Conservation (phyloP, 768 basidiomycete species). For the Mycena crocata region DNA sequence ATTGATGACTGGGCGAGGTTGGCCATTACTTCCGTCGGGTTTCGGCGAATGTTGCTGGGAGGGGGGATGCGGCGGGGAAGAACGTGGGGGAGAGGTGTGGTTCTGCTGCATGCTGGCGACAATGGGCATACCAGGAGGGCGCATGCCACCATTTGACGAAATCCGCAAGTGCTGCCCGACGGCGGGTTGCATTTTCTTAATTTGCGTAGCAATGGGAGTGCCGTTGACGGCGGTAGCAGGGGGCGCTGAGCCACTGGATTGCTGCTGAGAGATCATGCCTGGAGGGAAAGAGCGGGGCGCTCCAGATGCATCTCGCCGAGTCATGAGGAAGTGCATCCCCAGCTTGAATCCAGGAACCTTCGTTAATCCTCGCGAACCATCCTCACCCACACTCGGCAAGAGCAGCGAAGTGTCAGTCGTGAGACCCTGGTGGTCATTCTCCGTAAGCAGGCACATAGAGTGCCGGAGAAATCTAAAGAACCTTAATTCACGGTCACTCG, state of each 20-base stretch:
- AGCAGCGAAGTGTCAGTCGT: conserved; percentile 28
- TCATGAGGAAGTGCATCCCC: conserved; percentile 28
- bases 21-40: conserved; percentile 51
- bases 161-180: conserved; percentile 69
- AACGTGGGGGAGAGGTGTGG: conserved; percentile 45
- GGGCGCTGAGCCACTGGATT: neutral
- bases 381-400: conserved; percentile 44
- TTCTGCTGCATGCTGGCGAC: conserved; percentile 46
- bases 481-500: neutral
- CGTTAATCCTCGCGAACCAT: conserved; percentile 60
- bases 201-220: conserved; percentile 67
- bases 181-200: conserved; percentile 71
- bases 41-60: conserved; percentile 45
- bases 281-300: conserved; percentile 19
- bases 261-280: conserved; percentile 28
- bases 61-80: conserved; percentile 53
- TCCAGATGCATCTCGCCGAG: conserved; percentile 26
- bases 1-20: conserved; percentile 55
- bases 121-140: conserved; percentile 56
- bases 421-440: conserved; percentile 42
- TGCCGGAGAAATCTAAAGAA: conserved; percentile 63
- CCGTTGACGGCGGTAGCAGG: conserved; percentile 47
- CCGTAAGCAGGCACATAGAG: conserved; percentile 68
- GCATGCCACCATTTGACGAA: conserved; percentile 68
- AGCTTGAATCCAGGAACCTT: conserved; percentile 58